phyloP scores from a whole-genome alignment of 371 early-diverging fungal genomes.

The Rhizopus stolonifer region DNA sequence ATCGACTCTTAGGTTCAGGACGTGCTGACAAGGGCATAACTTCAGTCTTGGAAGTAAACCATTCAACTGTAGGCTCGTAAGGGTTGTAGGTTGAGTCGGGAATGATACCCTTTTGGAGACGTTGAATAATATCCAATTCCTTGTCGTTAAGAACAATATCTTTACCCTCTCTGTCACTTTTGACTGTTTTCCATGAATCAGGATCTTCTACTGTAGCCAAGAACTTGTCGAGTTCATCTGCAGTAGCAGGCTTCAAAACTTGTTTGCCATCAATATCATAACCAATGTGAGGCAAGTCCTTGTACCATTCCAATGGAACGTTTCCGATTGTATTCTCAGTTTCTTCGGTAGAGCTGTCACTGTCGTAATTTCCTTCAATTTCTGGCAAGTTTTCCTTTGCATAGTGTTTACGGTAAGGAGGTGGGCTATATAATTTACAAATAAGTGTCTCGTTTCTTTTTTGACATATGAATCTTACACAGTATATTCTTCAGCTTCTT shows the following conservation, averaged over 20 bases:
- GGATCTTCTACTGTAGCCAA: conserved; percentile 91
- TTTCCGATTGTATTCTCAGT: conserved; percentile 86
- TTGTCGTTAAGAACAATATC: conserved; percentile 81
- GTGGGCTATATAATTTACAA: conserved; percentile 23
- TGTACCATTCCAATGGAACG: conserved; percentile 95
- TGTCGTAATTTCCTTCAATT: conserved; percentile 89
- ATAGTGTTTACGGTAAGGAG: conserved; percentile 34
- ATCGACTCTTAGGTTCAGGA: conserved; percentile 94
- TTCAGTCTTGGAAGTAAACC: conserved; percentile 84
- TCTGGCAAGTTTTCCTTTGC: conserved; percentile 62
- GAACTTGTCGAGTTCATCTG: conserved; percentile 92
- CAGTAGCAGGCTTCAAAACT: conserved; percentile 82
- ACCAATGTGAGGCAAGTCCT: conserved; percentile 94
- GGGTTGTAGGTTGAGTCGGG: conserved; percentile 87
- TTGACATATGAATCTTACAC: conserved; percentile 14
- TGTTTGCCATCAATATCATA: conserved; percentile 93
- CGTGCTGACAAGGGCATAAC: conserved; percentile 78
- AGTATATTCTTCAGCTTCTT: conserved; percentile 44
- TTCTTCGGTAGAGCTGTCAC: conserved; percentile 91
- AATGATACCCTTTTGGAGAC: conserved; percentile 77
- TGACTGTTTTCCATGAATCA: conserved; percentile 84
- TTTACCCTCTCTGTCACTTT: conserved; percentile 78
- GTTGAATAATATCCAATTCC: conserved; percentile 90
- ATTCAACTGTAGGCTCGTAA: conserved; percentile 91
- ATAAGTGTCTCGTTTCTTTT: neutral